Conservation (phyloP, 768 basidiomycete genomes). For the Phylloporus arenicola region DNA sequence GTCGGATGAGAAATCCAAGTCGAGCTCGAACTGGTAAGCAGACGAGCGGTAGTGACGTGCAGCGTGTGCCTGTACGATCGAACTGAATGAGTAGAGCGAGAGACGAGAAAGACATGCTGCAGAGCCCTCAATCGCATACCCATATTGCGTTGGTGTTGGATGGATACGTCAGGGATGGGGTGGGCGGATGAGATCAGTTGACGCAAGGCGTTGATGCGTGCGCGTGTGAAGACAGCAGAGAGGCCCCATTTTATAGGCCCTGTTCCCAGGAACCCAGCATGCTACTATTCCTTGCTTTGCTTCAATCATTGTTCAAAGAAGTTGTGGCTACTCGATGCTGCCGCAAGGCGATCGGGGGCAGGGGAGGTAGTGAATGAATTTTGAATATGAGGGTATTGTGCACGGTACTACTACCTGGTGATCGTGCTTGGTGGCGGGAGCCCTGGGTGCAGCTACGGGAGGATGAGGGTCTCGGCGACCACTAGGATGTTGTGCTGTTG, state of each 20-base stretch:
- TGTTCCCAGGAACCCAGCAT: conserved; percentile 3
- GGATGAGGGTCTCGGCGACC: conserved; percentile 1
- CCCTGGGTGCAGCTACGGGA: neutral
- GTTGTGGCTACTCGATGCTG: neutral
- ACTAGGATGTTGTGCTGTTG: no score
- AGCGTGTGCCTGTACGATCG: conserved; percentile 2
- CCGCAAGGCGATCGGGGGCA: conserved; percentile 17
- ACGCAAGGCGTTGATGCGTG: neutral
- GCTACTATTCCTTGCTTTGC: neutral
- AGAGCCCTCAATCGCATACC: conserved; percentile 1
- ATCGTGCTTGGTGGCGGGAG: no score
- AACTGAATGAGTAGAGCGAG: neutral
- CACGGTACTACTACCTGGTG: neutral
- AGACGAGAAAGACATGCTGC: conserved; percentile 6
- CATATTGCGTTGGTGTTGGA: conserved; percentile 4
- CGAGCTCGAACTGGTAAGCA: conserved; percentile 19
- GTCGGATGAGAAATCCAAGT: conserved; percentile 22
- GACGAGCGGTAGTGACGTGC: conserved; percentile 2
- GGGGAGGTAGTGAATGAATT: neutral
- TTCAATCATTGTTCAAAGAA: neutral
- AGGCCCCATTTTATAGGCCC: conserved; percentile 10
- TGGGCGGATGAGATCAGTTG: neutral
- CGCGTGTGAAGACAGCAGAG: neutral
- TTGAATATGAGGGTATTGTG: conserved; percentile 1
- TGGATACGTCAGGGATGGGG: neutral